Percentiles rank a stretch among this genome's conserved stretches.
Conservation (phyloP, 2,329 filamentous ascomycete genomes). For the Colletotrichum zoysiae region DNA sequence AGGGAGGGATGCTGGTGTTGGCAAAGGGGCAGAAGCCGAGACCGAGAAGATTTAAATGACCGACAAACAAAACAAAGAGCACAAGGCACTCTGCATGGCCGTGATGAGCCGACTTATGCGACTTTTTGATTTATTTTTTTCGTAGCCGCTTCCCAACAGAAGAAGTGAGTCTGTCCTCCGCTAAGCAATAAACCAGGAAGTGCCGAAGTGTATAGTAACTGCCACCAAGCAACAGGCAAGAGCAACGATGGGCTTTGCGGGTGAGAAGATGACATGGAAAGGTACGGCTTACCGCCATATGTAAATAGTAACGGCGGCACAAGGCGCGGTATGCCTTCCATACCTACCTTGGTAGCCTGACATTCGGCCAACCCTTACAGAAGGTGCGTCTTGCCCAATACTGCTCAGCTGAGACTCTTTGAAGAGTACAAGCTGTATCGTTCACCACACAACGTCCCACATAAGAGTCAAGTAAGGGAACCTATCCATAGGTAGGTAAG, state of each 20-base stretch:
- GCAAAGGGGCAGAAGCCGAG: background rate
- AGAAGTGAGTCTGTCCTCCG: background rate
- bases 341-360: background rate
- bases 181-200: background rate
- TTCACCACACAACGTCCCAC: background rate
- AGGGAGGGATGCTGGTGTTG: background rate
- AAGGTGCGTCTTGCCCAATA: background rate
- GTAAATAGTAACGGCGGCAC: background rate
- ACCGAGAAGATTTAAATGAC: background rate
- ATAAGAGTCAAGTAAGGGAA: background rate
- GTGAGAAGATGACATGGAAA: background rate
- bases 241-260: background rate
- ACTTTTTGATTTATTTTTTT: background rate
- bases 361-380: too few relatives aligned
- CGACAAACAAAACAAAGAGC: background rate
- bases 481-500: too few relatives aligned
- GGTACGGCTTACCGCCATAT: background rate
- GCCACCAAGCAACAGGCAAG: background rate
- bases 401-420: background rate
- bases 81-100: constrained; percentile 9
- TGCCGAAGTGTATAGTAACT: background rate
- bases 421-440: background rate
- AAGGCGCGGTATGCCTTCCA: background rate
- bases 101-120: background rate
- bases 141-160: background rate